These are phyloP conservation scores for Madurella mycetomatis DNA, from an alignment of 2,329 filamentous ascomycete genomes.

Conservation along the genomic window DNA sequence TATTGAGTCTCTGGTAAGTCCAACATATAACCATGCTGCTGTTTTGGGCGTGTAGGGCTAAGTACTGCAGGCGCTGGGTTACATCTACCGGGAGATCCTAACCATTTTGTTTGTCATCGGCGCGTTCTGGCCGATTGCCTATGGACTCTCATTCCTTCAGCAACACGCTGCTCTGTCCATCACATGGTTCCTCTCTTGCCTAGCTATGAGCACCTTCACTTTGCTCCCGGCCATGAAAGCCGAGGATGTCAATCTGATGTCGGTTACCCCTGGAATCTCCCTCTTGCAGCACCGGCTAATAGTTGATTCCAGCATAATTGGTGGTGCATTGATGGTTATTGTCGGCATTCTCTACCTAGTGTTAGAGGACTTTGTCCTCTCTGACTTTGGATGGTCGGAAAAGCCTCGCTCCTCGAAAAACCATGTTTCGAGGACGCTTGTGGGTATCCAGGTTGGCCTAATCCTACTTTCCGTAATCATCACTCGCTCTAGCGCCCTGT, in stretches of 20 bases:
- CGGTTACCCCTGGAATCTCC: conserved; percentile 30
- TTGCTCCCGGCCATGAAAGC: conserved; percentile 80
- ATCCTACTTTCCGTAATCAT: conserved; percentile 77
- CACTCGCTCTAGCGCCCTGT: conserved; percentile 79
- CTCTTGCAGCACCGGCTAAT: conserved; percentile 18
- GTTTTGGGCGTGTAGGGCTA: conserved; percentile 11
- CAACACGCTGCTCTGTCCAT: conserved; percentile 59
- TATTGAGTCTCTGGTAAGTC: conserved; percentile 69
- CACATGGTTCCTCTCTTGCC: conserved; percentile 72
- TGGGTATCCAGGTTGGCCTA: conserved; percentile 72
- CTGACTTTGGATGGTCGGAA: conserved; percentile 37
- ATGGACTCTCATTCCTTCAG: conserved; percentile 68
- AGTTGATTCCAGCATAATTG: conserved; percentile 53
- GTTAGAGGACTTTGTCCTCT: conserved; percentile 64
- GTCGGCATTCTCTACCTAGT: conserved; percentile 74
- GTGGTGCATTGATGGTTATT: conserved; percentile 71
- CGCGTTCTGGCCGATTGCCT: conserved; percentile 70
- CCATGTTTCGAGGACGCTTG: conserved; percentile 51
- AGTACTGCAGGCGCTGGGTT: conserved; percentile 71
- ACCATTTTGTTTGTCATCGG: conserved; percentile 74
- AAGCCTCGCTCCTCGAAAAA: conserved; percentile 33
- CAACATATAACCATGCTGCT: neutral
- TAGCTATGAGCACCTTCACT: conserved; percentile 86
- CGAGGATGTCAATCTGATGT: conserved; percentile 74
- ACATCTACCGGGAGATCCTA: conserved; percentile 84